These are phyloP conservation scores for Ophiognomonia clavigignenti-juglandacearum DNA, from an alignment of 2,329 filamentous ascomycete species.

Conservation along the genomic window DNA sequence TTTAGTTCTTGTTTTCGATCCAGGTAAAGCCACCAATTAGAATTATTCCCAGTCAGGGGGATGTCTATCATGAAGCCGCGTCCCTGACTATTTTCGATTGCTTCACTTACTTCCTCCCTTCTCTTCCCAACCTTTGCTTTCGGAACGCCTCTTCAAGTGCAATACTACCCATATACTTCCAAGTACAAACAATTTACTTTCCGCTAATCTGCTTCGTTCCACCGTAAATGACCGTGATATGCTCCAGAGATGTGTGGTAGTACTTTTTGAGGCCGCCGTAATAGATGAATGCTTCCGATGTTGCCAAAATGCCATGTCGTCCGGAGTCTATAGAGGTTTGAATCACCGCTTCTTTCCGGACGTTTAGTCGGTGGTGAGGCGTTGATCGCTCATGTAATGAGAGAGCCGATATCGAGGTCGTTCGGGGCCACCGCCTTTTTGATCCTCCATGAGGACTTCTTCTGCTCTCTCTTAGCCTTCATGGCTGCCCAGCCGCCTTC, in stretches of 20 bases:
- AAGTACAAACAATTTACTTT: conserved; percentile 11
- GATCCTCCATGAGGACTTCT: conserved; percentile 59
- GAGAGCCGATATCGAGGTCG: conserved; percentile 33
- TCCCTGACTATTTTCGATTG: conserved; percentile 10
- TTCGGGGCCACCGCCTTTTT: conserved; percentile 49
- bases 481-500: conserved; percentile 66
- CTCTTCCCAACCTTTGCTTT: conserved; percentile 8
- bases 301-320: conserved; percentile 3
- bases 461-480: conserved; percentile 65
- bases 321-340: neutral
- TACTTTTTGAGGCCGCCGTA: conserved; percentile 9
- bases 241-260: conserved; percentile 3
- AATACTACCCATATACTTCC: conserved; percentile 2
- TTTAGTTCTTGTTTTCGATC: neutral
- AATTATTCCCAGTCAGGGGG: conserved; percentile 13
- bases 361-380: neutral
- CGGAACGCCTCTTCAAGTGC: conserved; percentile 9
- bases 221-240: conserved; percentile 12
- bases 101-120: conserved; percentile 3
- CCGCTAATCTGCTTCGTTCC: neutral
- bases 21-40: conserved; percentile 14
- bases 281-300: neutral
- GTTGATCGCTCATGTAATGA: conserved; percentile 12
- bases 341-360: neutral
- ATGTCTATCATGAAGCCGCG: conserved; percentile 15